Base-by-base conservation (phyloP, 2,329 filamentous ascomycete genomes). In the Arthrobotrys musiformis region DNA sequence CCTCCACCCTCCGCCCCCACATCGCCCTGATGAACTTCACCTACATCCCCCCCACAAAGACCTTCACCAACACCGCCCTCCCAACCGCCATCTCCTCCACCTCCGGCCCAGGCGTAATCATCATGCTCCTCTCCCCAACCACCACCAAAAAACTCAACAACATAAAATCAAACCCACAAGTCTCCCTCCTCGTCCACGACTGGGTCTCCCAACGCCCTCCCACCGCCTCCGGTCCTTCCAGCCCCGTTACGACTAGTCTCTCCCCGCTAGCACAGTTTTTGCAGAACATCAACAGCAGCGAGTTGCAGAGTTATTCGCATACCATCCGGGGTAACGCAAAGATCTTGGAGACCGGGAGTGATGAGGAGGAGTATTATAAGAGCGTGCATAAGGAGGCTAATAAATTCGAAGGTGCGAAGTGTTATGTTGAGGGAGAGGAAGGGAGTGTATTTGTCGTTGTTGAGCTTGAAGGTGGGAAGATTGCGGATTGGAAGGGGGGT, bases 11-110 rank as follows among this genome's bases (percentile, higher is more conserved):
- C 82, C 87, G 90, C 79, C 95, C 95, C 8, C 93, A 98, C 83
- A 93, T 98, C 80, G 96, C 93, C 40, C 89, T 99, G 79, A 99
- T 99, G 95, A 97, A 97, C 86, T 98, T 98, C 86, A 98, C 95
- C 82, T 98, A 97, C 85, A 91, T 99, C 22, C 91, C 93, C 42
- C 75, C 78, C 44, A 80, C 78, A 44, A 69, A 70, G 28, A 76
- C 72, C 64, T 76, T 70, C 64, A 24, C 24, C 24, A 22, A 37
- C 56, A 33, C 63, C 58, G 13, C 64, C 37, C 72, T 76, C 64
- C 76, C 79, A 46, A 79, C 75, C 42, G 75, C 75, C 15, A 24
- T 72, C 46, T 66, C 76, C 15, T 42, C 74, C 30, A 44, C 78
- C n/a, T 61, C 77, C 30, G 63, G 64, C 42, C 82, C 87, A 62